phyloP scores from a whole-genome alignment of 805 yeast species.

The Ogataea allantospora region DNA sequence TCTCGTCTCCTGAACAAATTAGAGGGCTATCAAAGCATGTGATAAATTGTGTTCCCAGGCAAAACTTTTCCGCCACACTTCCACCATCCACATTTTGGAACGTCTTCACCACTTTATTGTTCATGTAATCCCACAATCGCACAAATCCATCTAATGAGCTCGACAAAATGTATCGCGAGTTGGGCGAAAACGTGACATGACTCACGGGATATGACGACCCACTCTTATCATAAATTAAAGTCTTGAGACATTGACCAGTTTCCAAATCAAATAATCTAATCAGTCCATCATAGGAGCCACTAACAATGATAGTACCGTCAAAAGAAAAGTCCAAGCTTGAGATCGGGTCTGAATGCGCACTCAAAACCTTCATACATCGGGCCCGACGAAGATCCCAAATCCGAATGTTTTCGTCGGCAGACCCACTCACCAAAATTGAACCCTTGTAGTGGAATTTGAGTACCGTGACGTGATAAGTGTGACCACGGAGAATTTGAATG shows the following conservation, averaged over 20 bases:
- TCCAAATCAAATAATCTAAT: constrained; percentile 84
- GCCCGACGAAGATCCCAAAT: constrained; percentile 85
- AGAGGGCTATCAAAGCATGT: constrained; percentile 35
- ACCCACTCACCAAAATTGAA: constrained; percentile 73
- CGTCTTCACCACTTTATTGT: constrained; percentile 77
- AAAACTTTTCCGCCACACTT: constrained; percentile 49
- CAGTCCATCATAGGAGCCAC: constrained; percentile 90
- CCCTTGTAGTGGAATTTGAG: constrained; percentile 71
- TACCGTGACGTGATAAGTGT: constrained; percentile 81
- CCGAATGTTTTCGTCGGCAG: constrained; percentile 87
- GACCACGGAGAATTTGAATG: constrained; percentile 60
- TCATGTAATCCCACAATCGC: constrained; percentile 84
- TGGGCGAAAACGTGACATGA: constrained; percentile 70
- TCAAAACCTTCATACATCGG: constrained; percentile 67
- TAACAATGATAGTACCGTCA: constrained; percentile 78
- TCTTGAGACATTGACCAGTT: constrained; percentile 89
- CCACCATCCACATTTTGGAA: constrained; percentile 25
- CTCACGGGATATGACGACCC: constrained; percentile 76
- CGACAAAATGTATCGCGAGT: constrained; percentile 74
- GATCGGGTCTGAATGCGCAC: constrained; percentile 93
- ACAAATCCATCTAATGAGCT: constrained; percentile 78
- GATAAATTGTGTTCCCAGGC: constrained; percentile 53
- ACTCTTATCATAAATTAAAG: constrained; percentile 76
- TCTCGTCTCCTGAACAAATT: constrained; percentile 62
- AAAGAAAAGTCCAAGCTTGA: constrained; percentile 69